A percentile compares a stretch with the other conserved stretches of the same genome.
Evolutionary conservation across 1,139 yeast species (phyloP).

Genomic region (Magnusiomyces tetraspermus): DNA sequence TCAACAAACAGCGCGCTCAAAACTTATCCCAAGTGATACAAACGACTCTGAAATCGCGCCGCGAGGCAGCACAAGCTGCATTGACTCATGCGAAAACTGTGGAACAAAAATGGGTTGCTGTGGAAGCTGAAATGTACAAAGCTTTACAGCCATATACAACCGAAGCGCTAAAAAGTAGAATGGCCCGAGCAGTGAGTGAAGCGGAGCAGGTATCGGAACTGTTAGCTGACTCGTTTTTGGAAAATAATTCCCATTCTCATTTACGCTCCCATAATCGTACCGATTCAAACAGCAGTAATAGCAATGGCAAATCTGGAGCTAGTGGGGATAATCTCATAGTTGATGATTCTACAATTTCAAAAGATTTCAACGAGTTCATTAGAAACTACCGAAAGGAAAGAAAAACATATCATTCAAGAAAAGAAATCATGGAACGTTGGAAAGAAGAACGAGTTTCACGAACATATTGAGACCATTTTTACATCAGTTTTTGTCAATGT

Average conservation of each 20-base stretch:
- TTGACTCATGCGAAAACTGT: conserved; percentile 7
- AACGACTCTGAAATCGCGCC: conserved; percentile 6
- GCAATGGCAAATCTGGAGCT: too few relatives aligned
- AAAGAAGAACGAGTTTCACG: conserved; percentile 54
- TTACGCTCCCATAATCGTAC: too few relatives aligned
- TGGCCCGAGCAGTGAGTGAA: conserved; percentile 27
- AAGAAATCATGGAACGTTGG: conserved; percentile 53
- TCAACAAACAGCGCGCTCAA: neutral
- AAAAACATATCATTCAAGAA: conserved; percentile 44
- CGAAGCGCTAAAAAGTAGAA: conserved; percentile 26
- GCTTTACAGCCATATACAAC: conserved; percentile 33
- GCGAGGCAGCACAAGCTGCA: conserved; percentile 9
- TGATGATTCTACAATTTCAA: conserved; percentile 18
- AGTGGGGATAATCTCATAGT: too few relatives aligned
- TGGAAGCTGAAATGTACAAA: conserved; percentile 36
- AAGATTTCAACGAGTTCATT: conserved; percentile 33
- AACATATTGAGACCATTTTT: conserved; percentile 7
- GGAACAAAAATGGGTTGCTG: conserved; percentile 25
- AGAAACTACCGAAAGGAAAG: conserved; percentile 40
- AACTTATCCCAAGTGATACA: neutral
- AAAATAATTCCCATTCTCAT: conserved; percentile 8
- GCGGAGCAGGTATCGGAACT: conserved; percentile 32
- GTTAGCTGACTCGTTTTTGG: conserved; percentile 30
- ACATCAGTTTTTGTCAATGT: too few relatives aligned
- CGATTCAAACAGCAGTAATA: neutral